A percentile compares a stretch with the other conserved stretches of the same genome.
These are phyloP conservation scores for Pyrus bretschneideri DNA, from an alignment of 306 rosid species.

Conservation along the genomic window DNA sequence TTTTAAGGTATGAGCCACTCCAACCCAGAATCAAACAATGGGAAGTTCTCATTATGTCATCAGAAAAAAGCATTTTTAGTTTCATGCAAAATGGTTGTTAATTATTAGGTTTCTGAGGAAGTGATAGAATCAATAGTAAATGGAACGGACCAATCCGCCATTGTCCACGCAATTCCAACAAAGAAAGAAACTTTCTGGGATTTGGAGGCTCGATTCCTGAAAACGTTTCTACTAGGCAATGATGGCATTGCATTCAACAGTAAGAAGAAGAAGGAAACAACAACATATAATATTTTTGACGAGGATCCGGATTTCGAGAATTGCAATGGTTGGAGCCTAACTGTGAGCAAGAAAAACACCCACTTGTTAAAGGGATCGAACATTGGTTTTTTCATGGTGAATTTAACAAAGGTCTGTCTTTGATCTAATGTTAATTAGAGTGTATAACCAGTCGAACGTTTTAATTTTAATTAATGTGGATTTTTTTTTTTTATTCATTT, in stretches of 20 bases:
- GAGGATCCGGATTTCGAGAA: conserved; percentile 55
- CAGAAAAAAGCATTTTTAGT: background rate
- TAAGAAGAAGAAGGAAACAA: conserved; percentile 18
- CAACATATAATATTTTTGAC: conserved; percentile 38
- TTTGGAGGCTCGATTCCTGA: conserved; percentile 38
- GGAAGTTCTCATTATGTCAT: background rate
- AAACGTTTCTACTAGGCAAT: conserved; percentile 15
- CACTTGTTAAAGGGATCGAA: conserved; percentile 34
- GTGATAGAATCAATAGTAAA: conserved; percentile 40
- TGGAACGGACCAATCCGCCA: conserved; percentile 32
- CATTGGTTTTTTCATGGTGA: conserved; percentile 68
- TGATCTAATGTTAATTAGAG: background rate
- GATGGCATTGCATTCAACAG: conserved; percentile 11
- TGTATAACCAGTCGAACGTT: background rate
- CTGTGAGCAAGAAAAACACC: conserved; percentile 43
- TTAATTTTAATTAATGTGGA: background rate
- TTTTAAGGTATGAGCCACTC: conserved; percentile 40
- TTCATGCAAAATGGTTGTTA: conserved; percentile 6
- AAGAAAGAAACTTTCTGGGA: conserved; percentile 27
- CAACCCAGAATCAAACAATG: background rate
- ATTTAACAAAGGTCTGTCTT: conserved; percentile 54
- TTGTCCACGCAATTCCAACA: conserved; percentile 51
- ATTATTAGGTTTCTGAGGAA: conserved; percentile 59
- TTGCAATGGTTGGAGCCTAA: conserved; percentile 61
- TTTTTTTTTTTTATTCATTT: background rate